Evolutionary conservation across 805 yeast genomes (phyloP), one percentile per base, ranked within the genome.

Genomic region (Yamadazyma sp.): DNA sequence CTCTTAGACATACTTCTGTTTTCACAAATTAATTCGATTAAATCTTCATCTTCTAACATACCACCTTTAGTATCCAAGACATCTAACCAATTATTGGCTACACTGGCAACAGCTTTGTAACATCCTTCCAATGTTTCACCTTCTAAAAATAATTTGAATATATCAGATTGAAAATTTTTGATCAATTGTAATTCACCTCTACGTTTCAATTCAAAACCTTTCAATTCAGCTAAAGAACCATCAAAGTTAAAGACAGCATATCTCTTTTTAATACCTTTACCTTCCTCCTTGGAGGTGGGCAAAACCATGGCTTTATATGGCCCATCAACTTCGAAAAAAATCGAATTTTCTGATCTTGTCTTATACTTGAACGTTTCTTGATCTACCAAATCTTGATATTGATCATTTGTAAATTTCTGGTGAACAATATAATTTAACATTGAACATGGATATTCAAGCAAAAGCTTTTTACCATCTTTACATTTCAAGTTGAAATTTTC

Each of bases 281-380:
- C 98, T 69, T 94, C 98, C 55, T 93, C 98, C 45, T 87, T 86
- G 0, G 98, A 91, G 0, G 98, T 88, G 4, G 99, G 99, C 33
- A 93, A 70, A 38, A 93, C 77, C 98, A 93, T 93, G 0, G 98
- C 98, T 50, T 80, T 84, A 56, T 93, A 93, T 1, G 99, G 99
- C 8, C 99, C 99, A 65, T 93, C 99, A 13, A 94, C 96, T 56
- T 93, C 99, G 48, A 93, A 93, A 63, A 91, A 91, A 60, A 93
- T 93, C 11, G 96, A 84, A 58, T 93, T 93, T 52, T 93, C 98
- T 14, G 91, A 80, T 31, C 75, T 74, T 0, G 88, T 82, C 36
- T 81, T 78, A 60, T 91, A 93, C 47, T 75, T 76, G 53, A 78
- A 73, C 13, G 66, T 72, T 1, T 69, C 71, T 0, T 86, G 80